Evolutionary conservation across 106 monocot species (phyloP), one percentile per base, ranked within the genome.

Genomic region (Dendrobium officinale): DNA sequence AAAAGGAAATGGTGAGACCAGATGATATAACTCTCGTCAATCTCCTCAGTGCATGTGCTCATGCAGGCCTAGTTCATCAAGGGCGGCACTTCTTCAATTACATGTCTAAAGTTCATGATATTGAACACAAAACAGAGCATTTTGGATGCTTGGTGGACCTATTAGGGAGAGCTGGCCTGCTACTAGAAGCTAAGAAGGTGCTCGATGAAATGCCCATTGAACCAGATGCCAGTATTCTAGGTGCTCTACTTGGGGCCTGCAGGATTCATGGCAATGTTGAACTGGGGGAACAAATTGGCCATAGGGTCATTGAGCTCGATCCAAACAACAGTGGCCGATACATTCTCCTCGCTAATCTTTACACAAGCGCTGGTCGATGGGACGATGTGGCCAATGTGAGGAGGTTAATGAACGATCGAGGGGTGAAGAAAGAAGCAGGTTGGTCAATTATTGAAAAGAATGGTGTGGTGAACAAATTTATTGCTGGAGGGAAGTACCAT

Each of bases 191-290:
- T 15, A 85, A 89, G 77, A 78, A 82, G 67, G 79, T 95, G 0
- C 80, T 98, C 9, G 78, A 89, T 37, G 72, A 86, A 48, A 92
- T 95, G 98, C 90, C 90, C 6, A 86, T 92, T 86, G 82, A 86
- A 13, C 82, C 97, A 0, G 89, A 94, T 81, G 86, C 89, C 2
- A 77, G 87, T 55, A 86, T 90, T 2, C 55, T 94, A 45, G 94
- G 96, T 4, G 92, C 94, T n/a, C 94, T 97, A 51, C 82, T 94
- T 24, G 94, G 92, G 18, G 94, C 94, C 4, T 97, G 92, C 74
- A 87, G 67, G 82, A 89, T 91, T 42, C 90, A 94, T 73, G 84
- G 85, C 10, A 82, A 89, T 68, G 31, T 94, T 0, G 89, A 92
- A 1, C 47, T 97, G 13, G 96, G 94, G 3, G 89, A 87, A 74